phyloP scores from a whole-genome alignment of 805 yeast species.

The Saturnispora sanitii region DNA sequence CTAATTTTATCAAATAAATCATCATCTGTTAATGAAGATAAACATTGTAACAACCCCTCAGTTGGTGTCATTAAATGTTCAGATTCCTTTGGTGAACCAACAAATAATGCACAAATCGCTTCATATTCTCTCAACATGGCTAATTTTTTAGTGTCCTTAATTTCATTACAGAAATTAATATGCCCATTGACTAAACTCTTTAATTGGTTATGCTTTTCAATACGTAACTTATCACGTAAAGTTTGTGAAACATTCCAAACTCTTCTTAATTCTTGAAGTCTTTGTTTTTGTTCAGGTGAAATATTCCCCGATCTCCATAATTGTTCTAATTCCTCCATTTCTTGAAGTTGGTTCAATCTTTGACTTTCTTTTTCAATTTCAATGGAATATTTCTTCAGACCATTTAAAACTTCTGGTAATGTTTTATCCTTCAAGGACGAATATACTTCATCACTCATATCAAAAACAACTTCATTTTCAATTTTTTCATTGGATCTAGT shows the following conservation, averaged over 20 bases:
- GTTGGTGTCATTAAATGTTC: slow-evolving; percentile 32
- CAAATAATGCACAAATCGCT: slow-evolving; percentile 6
- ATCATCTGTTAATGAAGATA: slow-evolving; percentile 33
- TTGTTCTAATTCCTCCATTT: slow-evolving; percentile 4
- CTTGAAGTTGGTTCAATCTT: slow-evolving; percentile 7
- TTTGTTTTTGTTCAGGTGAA: slow-evolving; percentile 5
- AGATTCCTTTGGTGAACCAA: slow-evolving; percentile 7
- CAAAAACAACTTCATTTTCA: slow-evolving; percentile 21
- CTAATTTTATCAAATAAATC: slow-evolving; percentile 58
- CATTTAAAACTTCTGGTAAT: slow-evolving; percentile 20
- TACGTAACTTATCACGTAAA: slow-evolving; percentile 5
- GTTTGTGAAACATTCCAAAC: slow-evolving; percentile 8
- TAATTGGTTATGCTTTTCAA: slow-evolving; percentile 5
- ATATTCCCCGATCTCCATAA: slow-evolving; percentile 4
- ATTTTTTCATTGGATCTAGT: slow-evolving; percentile 20
- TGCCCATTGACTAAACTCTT: slow-evolving; percentile 8
- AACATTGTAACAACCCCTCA: slow-evolving; percentile 46
- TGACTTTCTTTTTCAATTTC: slow-evolving; percentile 6
- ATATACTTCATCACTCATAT: slow-evolving; percentile 21
- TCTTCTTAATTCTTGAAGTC: slow-evolving; percentile 4
- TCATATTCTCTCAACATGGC: slow-evolving; percentile 7
- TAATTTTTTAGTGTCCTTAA: slow-evolving; percentile 5
- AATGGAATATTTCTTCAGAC: slow-evolving; percentile 7
- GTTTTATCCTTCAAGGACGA: slow-evolving; percentile 19
- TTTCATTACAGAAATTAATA: slow-evolving; percentile 8